A percentile compares a stretch with the other conserved stretches of the same genome.
phyloP scores from a whole-genome alignment of 345 rosid genomes.

The Ceriops decandra region DNA sequence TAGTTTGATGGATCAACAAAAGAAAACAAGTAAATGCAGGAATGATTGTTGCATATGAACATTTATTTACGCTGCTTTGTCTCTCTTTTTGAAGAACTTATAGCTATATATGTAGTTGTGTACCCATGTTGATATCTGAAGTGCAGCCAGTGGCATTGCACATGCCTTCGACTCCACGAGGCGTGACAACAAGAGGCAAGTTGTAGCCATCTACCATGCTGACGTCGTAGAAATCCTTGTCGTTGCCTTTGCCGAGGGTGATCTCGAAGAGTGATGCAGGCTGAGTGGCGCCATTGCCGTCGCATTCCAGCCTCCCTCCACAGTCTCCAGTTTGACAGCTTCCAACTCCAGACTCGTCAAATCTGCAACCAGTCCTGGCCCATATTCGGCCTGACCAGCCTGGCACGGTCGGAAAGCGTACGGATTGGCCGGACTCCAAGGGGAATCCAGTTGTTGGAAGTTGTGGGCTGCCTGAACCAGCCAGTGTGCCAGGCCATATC shows the following conservation, averaged over 20 bases:
- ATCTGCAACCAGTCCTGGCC: constrained; percentile 88
- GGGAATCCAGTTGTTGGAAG: constrained; percentile 69
- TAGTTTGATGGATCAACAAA: neutral
- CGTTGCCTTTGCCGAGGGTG: constrained; percentile 56
- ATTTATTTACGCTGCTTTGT: no score
- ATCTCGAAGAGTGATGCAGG: constrained; percentile 90
- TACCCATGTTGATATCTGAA: constrained; percentile 62
- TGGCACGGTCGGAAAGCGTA: constrained; percentile 47
- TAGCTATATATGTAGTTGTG: neutral
- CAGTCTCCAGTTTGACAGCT: constrained; percentile 79
- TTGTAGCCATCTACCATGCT: constrained; percentile 92
- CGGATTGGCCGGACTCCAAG: constrained; percentile 58
- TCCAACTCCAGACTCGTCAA: constrained; percentile 59
- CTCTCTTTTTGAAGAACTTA: no score
- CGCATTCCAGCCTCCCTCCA: constrained; percentile 70
- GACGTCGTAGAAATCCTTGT: constrained; percentile 74
- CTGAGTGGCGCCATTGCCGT: constrained; percentile 68
- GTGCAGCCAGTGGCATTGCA: constrained; percentile 83
- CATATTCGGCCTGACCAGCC: constrained; percentile 96
- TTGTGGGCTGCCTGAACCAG: constrained; percentile 78
- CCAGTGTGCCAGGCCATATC: constrained; percentile 86
- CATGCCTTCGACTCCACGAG: constrained; percentile 53
- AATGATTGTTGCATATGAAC: neutral
- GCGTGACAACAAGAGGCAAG: constrained; percentile 73
- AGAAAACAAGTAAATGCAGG: neutral